Evolutionary conservation across 257 asterid species (phyloP), one percentile per base, ranked within the genome.

Genomic region (Datura wrightii): DNA sequence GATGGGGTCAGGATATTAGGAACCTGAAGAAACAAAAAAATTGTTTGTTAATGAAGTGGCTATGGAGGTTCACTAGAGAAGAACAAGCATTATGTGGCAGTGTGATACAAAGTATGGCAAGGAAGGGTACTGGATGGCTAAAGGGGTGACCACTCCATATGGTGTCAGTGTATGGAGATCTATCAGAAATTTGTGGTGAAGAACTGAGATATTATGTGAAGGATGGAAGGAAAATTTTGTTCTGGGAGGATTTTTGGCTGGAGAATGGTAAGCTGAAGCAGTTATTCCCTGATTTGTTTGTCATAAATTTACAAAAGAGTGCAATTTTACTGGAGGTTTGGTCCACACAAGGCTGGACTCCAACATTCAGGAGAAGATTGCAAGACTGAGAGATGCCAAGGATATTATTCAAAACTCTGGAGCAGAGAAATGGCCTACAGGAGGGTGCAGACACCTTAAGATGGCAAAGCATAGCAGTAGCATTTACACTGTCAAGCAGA

Each of bases 201-300:
- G 39, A 63, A 63, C 70, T 31, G 42, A 63, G 70, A 63, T 31
- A 63, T 63, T 31, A 63, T 63, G 70, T 63, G 42, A 63, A 63
- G 70, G 41, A 63, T 31, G 70, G 70, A 63, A 63, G 18, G 70
- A 24, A 14, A 62, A 24, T 14, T 46, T 42, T 60, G 39, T 60
- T 24, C 69, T 60, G 69, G 69, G 69, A 52, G 16, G 16, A 10
- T 52, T 53, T 53, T 13, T 50, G 54, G 58, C 16, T 2, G 6
- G 18, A 31, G 70, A 63, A 31, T 24, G 42, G 70, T 31, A 31
- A 5, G 42, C 4, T 31, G 70, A 63, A 63, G 70, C 18, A 63
- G 18, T 31, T 63, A 63, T 31, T 31, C 70, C 70, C 70, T 63
- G 70, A 63, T 62, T 62, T 31, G 5, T 62, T 10, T 31, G 70